phyloP scores from a whole-genome alignment of 2,329 filamentous ascomycete species.

The Alternaria sp. region DNA sequence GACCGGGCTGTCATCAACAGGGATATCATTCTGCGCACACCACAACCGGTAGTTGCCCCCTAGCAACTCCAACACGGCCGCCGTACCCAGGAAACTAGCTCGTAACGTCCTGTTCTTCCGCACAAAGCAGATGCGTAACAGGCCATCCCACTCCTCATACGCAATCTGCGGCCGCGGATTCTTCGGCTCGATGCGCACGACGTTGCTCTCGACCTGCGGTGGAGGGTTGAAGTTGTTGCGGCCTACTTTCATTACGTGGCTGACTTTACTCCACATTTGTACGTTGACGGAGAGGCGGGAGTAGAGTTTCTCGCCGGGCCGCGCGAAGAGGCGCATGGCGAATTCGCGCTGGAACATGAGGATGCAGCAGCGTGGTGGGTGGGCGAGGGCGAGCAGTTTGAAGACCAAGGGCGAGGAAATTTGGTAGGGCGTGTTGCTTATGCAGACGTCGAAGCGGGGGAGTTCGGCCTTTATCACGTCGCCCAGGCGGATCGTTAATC shows the following conservation, averaged over 20 bases:
- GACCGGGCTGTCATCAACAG: conserved; percentile 68
- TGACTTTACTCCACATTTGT: conserved; percentile 84
- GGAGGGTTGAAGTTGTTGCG: conserved; percentile 97
- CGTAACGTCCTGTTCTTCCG: conserved; percentile 91
- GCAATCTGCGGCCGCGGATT: conserved; percentile 83
- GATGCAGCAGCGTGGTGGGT: conserved; percentile 81
- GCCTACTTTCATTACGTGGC: conserved; percentile 86
- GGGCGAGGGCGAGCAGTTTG: conserved; percentile 81
- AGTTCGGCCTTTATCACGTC: conserved; percentile 89
- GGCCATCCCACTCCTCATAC: conserved; percentile 94
- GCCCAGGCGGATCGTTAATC: conserved; percentile 85
- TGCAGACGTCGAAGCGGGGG: conserved; percentile 79
- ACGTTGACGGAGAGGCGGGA: conserved; percentile 90
- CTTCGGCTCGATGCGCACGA: conserved; percentile 90
- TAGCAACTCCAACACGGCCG: conserved; percentile 80
- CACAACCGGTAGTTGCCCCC: conserved; percentile 89
- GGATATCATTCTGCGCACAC: conserved; percentile 84
- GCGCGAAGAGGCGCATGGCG: conserved; percentile 85
- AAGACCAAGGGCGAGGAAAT: conserved; percentile 94
- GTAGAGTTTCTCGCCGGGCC: conserved; percentile 87
- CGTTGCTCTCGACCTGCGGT: conserved; percentile 88
- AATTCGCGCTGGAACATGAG: conserved; percentile 99
- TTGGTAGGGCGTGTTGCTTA: conserved; percentile 76
- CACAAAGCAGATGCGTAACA: conserved; percentile 81
- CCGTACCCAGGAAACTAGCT: conserved; percentile 79